Base-by-base conservation (phyloP, 2,329 filamentous ascomycete genomes). In the Cladophialophora chaetospira region DNA sequence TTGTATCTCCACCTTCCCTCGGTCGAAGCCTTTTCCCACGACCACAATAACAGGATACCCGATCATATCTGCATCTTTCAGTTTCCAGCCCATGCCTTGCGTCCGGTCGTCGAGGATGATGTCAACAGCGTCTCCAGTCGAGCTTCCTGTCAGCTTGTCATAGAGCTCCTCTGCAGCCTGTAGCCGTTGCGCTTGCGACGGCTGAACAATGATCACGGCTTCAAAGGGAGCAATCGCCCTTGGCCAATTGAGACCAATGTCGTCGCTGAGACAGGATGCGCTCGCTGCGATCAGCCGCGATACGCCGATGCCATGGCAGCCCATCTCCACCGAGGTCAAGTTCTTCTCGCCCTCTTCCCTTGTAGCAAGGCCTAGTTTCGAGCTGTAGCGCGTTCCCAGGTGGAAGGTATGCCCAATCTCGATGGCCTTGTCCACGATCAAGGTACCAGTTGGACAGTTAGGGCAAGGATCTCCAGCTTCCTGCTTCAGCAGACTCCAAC, bases 321-420 rank as follows among this genome's bases (percentile, higher is more conserved):
- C 94, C 94, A 99, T 99, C 63, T 96, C 85, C 67, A 96, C 81
- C 0, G 85, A 79, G 0, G 84, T 78, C 6, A 71, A 70, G 13
- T 73, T 66, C 13, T 68, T 65, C 11, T 57, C 52, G 21, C 50
- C 28, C 2, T 31, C 63, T 15, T 19, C 49, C 46, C 8, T 62
- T 48, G 17, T 63, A 2, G 94, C 78, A 1, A 89, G 88, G 5
- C 81, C 76, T 0, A 99, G 79, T 0, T 91, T 87, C 17, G 83
- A 78, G 21, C 88, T 92, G 75, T 99, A 99, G 26, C 92, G 84
- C 1, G 89, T 92, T 9, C 93, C 92, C 1, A 99, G 85, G 71
- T 95, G 87, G 74, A 99, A 99, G 0, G 94, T 97, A 72, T 99
- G 94, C 0, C 91, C 94, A 13, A 97, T 80, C 73, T 99, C 94